These are phyloP conservation scores for Myrica gale DNA, from an alignment of 306 rosid species.

Conservation along the genomic window DNA sequence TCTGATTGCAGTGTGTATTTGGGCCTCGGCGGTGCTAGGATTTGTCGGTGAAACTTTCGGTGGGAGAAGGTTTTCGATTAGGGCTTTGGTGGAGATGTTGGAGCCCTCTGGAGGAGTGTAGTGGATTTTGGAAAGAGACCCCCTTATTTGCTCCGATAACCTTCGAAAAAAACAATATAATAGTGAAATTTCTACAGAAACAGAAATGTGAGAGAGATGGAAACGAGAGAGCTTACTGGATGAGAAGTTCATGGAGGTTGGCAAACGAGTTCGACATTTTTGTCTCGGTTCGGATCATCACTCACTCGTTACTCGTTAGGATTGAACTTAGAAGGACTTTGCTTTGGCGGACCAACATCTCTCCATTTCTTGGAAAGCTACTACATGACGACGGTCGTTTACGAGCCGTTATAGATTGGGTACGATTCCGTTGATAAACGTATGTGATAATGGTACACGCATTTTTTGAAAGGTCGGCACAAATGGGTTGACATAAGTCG, in stretches of 20 bases:
- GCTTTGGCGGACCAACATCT: background rate
- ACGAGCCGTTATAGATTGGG: background rate
- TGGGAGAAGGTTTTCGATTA: slow-evolving; percentile 62
- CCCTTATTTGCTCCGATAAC: slow-evolving; percentile 49
- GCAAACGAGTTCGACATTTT: slow-evolving; percentile 56
- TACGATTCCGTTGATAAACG: too few relatives aligned
- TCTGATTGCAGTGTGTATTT: slow-evolving; percentile 39
- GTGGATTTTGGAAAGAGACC: slow-evolving; percentile 37
- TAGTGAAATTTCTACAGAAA: background rate
- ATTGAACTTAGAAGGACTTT: background rate
- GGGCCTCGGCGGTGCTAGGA: slow-evolving; percentile 28
- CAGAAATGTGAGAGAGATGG: slow-evolving; percentile 4
- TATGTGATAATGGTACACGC: too few relatives aligned
- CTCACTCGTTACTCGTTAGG: background rate
- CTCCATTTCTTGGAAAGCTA: background rate
- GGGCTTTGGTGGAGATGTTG: slow-evolving; percentile 52
- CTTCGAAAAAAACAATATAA: slow-evolving; percentile 30
- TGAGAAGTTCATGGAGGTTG: slow-evolving; percentile 41
- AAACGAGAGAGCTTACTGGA: slow-evolving; percentile 36
- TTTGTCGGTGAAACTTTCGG: slow-evolving; percentile 13
- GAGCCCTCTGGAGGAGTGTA: slow-evolving; percentile 40
- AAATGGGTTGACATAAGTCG: too few relatives aligned
- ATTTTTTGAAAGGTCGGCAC: too few relatives aligned
- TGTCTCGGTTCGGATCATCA: background rate
- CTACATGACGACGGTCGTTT: background rate